These are phyloP conservation scores for Aureobasidium lini DNA, from an alignment of 2,329 filamentous ascomycete species.

Conservation along the genomic window DNA sequence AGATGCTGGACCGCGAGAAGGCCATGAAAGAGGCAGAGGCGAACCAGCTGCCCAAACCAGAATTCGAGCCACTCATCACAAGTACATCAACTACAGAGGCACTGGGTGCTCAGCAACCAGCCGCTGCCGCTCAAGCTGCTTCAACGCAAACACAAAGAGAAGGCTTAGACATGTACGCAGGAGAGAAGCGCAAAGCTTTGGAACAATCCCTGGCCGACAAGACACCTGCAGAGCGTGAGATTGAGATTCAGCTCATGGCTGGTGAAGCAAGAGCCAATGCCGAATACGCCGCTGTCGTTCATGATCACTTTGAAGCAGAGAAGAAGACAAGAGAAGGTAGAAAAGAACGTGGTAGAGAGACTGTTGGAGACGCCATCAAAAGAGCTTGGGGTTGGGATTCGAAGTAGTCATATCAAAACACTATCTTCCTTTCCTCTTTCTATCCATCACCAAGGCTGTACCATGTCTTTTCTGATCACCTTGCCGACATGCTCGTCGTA, in stretches of 20 bases:
- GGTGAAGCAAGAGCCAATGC: slow-evolving; percentile 55
- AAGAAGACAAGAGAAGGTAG: slow-evolving; percentile 47
- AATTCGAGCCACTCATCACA: slow-evolving; percentile 50
- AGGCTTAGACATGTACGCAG: slow-evolving; percentile 17
- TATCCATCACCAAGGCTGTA: too few species aligned
- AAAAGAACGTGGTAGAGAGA: slow-evolving; percentile 47
- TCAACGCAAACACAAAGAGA: not conserved
- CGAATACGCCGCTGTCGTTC: slow-evolving; percentile 51
- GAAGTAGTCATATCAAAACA: not conserved
- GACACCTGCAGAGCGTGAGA: slow-evolving; percentile 45
- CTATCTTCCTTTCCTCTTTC: not conserved
- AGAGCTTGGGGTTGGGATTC: slow-evolving; percentile 24
- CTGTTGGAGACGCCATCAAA: slow-evolving; percentile 35
- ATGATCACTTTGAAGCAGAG: slow-evolving; percentile 50
- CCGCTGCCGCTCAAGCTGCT: not conserved
- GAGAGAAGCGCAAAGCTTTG: slow-evolving; percentile 24
- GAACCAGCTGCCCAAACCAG: slow-evolving; percentile 45
- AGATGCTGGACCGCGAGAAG: slow-evolving; percentile 75
- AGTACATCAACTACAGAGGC: slow-evolving; percentile 22
- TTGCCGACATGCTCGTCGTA: not conserved
- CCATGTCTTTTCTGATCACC: not conserved
- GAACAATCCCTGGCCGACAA: slow-evolving; percentile 27
- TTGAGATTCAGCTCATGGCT: slow-evolving; percentile 57
- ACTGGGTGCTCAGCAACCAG: slow-evolving; percentile 17
- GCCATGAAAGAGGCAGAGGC: slow-evolving; percentile 62